Conservation (phyloP, 192 early-diverging fungal genomes). For the Geranomyces variabilis region DNA sequence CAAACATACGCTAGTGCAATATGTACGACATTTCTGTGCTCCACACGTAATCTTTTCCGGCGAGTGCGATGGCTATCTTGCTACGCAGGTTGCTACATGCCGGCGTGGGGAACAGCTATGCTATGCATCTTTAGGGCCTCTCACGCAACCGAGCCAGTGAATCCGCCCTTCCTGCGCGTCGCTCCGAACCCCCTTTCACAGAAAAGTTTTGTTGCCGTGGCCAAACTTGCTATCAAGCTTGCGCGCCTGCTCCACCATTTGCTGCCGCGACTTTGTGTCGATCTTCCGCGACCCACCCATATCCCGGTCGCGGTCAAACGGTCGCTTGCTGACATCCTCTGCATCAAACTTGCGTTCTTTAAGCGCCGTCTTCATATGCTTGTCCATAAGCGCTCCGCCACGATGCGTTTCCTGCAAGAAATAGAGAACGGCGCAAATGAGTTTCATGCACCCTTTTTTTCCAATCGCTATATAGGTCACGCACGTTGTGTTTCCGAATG, state of each 20-base stretch:
- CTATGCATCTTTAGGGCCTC: no score
- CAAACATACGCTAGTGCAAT: conserved; percentile 13
- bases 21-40: no score
- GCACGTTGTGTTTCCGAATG: conserved; percentile 41
- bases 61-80: no score
- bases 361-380: conserved; percentile 44
- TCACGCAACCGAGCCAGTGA: no score
- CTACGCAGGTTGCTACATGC: no score
- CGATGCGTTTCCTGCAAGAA: conserved; percentile 46
- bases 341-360: conserved; percentile 48
- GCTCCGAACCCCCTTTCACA: conserved; percentile 37
- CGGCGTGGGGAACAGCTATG: no score
- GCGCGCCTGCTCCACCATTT: conserved; percentile 49
- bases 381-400: conserved; percentile 47
- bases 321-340: conserved; percentile 54
- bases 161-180: no score
- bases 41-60: no score
- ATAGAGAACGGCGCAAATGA: not conserved
- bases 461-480: not conserved
- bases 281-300: conserved; percentile 53
- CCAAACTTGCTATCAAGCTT: conserved; percentile 55
- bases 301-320: conserved; percentile 63
- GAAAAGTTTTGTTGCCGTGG: conserved; percentile 52
- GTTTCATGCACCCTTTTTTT: no score
- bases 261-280: conserved; percentile 47